These are phyloP conservation scores for Clavispora santaluciae DNA, from an alignment of 805 yeast genomes.

Conservation along the genomic window DNA sequence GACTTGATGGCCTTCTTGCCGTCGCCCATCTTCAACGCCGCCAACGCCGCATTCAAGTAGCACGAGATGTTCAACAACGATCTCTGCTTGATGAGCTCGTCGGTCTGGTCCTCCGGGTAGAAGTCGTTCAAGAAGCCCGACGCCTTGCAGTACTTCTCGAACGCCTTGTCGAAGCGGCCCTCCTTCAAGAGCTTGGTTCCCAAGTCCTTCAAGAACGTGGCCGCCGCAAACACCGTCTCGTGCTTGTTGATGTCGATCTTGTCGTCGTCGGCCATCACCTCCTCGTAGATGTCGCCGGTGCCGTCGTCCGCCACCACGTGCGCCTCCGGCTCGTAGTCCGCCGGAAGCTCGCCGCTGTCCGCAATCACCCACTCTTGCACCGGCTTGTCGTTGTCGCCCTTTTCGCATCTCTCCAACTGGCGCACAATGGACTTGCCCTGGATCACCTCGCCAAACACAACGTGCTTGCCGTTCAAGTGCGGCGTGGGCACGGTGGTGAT, in stretches of 20 bases:
- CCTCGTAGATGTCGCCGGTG: slow-evolving; percentile 82
- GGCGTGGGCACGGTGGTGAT: slow-evolving; percentile 85
- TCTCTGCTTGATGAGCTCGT: slow-evolving; percentile 47
- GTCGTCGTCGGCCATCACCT: slow-evolving; percentile 68
- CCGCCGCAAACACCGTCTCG: slow-evolving; percentile 64
- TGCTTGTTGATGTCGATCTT: slow-evolving; percentile 54
- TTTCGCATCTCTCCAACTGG: slow-evolving; percentile 65
- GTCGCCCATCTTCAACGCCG: slow-evolving; percentile 59
- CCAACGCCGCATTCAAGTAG: slow-evolving; percentile 69
- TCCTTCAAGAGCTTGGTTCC: slow-evolving; percentile 75
- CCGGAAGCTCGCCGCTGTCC: slow-evolving; percentile 74
- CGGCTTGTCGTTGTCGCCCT: slow-evolving; percentile 70
- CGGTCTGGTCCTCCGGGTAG: slow-evolving; percentile 63
- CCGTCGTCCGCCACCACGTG: slow-evolving; percentile 58
- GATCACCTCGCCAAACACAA: slow-evolving; percentile 88
- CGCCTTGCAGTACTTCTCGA: slow-evolving; percentile 70
- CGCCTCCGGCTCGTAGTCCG: slow-evolving; percentile 50
- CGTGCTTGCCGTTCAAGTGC: slow-evolving; percentile 93
- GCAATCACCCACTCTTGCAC: slow-evolving; percentile 60
- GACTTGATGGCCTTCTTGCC: slow-evolving; percentile 52
- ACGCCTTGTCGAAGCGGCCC: slow-evolving; percentile 53
- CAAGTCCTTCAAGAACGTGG: slow-evolving; percentile 60
- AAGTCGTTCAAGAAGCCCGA: slow-evolving; percentile 63
- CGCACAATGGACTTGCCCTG: slow-evolving; percentile 77
- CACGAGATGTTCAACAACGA: slow-evolving; percentile 57